Base-by-base conservation (phyloP, 2,329 filamentous ascomycete species). In the Ceratocystis harringtonii region DNA sequence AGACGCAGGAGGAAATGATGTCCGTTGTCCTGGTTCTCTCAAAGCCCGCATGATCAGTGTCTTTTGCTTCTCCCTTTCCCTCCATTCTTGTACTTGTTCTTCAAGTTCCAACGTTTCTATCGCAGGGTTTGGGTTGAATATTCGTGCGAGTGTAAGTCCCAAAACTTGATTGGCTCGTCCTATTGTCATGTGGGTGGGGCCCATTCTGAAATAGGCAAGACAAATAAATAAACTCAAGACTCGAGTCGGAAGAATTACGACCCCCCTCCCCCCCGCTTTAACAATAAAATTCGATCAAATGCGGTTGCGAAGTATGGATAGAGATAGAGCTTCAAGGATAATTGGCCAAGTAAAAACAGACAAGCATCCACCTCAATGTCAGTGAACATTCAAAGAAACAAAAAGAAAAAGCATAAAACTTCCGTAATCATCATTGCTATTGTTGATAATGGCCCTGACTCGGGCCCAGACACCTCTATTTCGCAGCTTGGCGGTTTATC, bases 391-490 rank as follows among this genome's bases (percentile, higher is more conserved):
- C 36, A 10, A 17, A 58, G 28, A 32, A 17, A 61, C 25, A 36
- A 60, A 25, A 28, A 65, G 19, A 32, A 61, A 61, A 61, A 28
- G 52, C 15, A 28, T 8, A 32, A 50, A 62, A 41, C 36, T 62
- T 57, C 17, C n/a, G 41, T 58, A 63, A 63, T 63, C 44, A 62
- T 62, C 44, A 62, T 62, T 67, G 66, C 63, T 67, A 67, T 63
- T 67, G 63, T 61, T 67, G 36, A 62, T 65, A 63, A 44, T 67
- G 55, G 60, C 43, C 61, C 57, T 25, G 62, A 61, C 58, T 52
- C 28, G 62, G 22, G 28, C 62, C 62, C 57, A 66, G 61, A 30
- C 30, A 66, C 62, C 55, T 60, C 50, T 60, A 63, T 41, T 58
- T 44, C 36, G 28, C 44, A 36, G 25, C 30, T n/a, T 17, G 25